Evolutionary conservation across 2,329 filamentous ascomycete genomes (phyloP).

Genomic region (Ophiocordyceps sinensis): DNA sequence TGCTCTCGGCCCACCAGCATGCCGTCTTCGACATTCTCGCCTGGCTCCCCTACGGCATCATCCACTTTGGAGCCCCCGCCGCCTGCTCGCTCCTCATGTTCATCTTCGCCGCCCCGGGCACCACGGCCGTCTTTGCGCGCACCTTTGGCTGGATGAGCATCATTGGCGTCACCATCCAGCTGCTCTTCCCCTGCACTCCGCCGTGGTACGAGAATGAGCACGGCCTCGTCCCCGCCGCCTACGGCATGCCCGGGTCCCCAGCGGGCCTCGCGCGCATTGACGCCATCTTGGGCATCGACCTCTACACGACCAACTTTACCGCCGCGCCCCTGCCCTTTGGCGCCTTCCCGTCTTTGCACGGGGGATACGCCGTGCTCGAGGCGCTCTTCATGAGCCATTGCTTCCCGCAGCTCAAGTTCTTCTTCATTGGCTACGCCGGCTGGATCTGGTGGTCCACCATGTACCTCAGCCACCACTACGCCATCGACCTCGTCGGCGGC

Average conservation of each 20-base stretch:
- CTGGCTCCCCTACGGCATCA: conserved; percentile 85
- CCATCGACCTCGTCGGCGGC: conserved; percentile 80
- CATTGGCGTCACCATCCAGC: conserved; percentile 72
- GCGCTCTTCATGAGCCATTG: conserved; percentile 86
- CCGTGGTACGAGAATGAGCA: conserved; percentile 96
- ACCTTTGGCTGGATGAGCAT: conserved; percentile 91
- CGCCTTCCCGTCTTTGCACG: conserved; percentile 86
- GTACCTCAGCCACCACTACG: conserved; percentile 96
- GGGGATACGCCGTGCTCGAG: conserved; percentile 76
- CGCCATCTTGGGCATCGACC: conserved; percentile 73
- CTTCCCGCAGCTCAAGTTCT: conserved; percentile 67
- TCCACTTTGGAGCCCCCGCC: conserved; percentile 77
- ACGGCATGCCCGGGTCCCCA: conserved; percentile 79
- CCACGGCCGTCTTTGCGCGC: conserved; percentile 69
- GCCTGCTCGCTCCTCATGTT: conserved; percentile 71
- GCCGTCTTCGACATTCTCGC: conserved; percentile 74
- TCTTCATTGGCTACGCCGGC: conserved; percentile 71
- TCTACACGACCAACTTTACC: conserved; percentile 87
- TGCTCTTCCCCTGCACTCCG: conserved; percentile 84
- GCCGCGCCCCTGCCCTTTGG: conserved; percentile 87
- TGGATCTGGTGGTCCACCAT: conserved; percentile 99
- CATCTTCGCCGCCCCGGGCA: conserved; percentile 75
- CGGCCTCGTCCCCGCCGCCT: conserved; percentile 80
- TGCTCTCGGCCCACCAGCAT: conserved; percentile 80
- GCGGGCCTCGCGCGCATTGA: conserved; percentile 83